Evolutionary conservation across 352 stramenopile genomes (phyloP), one percentile per base, ranked within the genome.

Genomic region (Thalassiosira tumida): DNA sequence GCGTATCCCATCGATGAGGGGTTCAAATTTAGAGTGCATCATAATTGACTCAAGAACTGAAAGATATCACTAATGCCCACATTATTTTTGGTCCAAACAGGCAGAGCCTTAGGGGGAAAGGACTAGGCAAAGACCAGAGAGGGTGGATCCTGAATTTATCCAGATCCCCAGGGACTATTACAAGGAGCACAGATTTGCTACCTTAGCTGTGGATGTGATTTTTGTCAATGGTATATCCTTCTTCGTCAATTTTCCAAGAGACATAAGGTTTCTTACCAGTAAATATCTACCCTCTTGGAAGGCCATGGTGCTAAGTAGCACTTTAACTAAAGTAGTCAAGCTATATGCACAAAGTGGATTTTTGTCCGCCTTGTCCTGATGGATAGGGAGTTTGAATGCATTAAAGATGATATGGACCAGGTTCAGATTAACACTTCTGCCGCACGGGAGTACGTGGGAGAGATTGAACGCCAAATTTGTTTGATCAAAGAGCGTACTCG

Each of bases 181-280:
- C 51, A n/a, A 75, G 43, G n/a, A 47, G 10, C 81, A 93, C 67
- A 69, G 77, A 31, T 65, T 88, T 75, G 87, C 93, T 1, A 84
- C 41, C 37, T n/a, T 95, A 1, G 33, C 37, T 7, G 79, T 74
- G 7, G 90, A 96, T 75, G 86, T 96, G 14, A 92, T 95, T 40
- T 95, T 88, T 64, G 67, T 95, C 0, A 94, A 96, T 50, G 67
- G 73, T 10, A 81, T 93, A 29, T 74, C 87, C 37, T 95, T 95
- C 37, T 72, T 96, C 13, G 24, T 90, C 1, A 94, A 70, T 35
- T 5, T 51, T 1, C 67, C 51, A 21, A 31, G 54, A 24, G 51
- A 76, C 10, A 75, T 89, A 6, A 77, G 38, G 29, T 54, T 89
- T 0, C 26, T 72, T 33, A 89, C 83, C 0, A 38, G 37, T 26